Evolutionary conservation across 768 basidiomycete species (phyloP).

Genomic region (Phylloporus rhodoxanthus): DNA sequence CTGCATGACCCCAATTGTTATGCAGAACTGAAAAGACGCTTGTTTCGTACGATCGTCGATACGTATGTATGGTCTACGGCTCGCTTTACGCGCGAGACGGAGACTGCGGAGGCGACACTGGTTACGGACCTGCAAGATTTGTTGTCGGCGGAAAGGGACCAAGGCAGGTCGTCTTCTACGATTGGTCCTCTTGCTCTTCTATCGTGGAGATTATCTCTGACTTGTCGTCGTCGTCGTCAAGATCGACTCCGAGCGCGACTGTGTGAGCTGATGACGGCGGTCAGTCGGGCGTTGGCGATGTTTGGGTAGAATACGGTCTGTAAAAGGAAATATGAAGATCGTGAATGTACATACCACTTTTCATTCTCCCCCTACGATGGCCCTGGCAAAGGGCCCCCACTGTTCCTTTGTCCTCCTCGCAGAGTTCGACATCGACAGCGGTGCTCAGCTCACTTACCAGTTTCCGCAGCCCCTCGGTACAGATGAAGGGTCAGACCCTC

Average conservation of each 20-base stretch:
- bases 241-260: conserved; percentile 21
- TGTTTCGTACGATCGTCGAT: conserved; percentile 11
- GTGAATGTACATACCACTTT: neutral
- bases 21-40: conserved; percentile 21
- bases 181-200: conserved; percentile 18
- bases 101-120: conserved; percentile 10
- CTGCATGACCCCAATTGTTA: neutral
- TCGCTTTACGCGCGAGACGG: conserved; percentile 17
- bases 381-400: conserved; percentile 55
- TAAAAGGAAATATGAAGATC: conserved; percentile 25
- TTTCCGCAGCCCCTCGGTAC: conserved; percentile 92
- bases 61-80: conserved; percentile 27
- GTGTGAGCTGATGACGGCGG: conserved; percentile 23
- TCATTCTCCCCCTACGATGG: neutral
- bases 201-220: conserved; percentile 11
- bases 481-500: conserved; percentile 72
- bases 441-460: conserved; percentile 90
- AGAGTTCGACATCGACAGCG: conserved; percentile 97
- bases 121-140: conserved; percentile 14
- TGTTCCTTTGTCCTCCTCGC: conserved; percentile 93
- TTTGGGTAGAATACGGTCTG: conserved; percentile 11
- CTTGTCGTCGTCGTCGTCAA: conserved; percentile 9
- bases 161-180: conserved; percentile 32
- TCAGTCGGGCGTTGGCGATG: conserved; percentile 23
- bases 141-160: conserved; percentile 20